phyloP scores from a whole-genome alignment of 371 early-diverging fungal species.

The Mucor lusitanicus region DNA sequence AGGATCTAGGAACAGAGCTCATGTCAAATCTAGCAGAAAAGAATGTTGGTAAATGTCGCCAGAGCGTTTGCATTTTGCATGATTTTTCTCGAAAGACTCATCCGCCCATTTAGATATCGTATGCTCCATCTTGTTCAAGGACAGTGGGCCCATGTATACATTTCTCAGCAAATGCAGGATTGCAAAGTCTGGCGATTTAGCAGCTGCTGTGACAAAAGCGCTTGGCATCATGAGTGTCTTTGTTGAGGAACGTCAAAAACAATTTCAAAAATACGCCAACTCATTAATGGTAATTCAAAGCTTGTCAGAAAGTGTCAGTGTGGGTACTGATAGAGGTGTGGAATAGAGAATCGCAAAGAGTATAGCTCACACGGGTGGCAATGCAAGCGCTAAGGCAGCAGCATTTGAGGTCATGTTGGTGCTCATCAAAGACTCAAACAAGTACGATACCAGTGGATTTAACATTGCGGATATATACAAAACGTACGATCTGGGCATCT shows the following conservation, averaged over 20 bases:
- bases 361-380: constrained; percentile 1
- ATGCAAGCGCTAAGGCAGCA: not conserved
- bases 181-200: not conserved
- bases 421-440: constrained; percentile 8
- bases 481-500: constrained; percentile 32
- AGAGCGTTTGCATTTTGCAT: not conserved
- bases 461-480: constrained; percentile 70
- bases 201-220: constrained; percentile 20
- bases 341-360: not conserved
- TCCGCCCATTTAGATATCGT: constrained; percentile 29
- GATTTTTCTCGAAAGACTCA: not conserved
- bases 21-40: constrained; percentile 31
- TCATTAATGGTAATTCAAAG: constrained; percentile 19
- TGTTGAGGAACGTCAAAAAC: constrained; percentile 18
- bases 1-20: constrained; percentile 12
- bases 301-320: not conserved
- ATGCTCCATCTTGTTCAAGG: constrained; percentile 38
- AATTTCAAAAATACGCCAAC: constrained; percentile 30
- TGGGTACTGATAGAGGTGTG: not conserved
- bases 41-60: constrained; percentile 34
- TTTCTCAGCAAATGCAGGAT: constrained; percentile 20
- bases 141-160: constrained; percentile 26
- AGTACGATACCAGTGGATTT: constrained; percentile 12
- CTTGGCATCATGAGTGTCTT: constrained; percentile 34
- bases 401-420: constrained; percentile 13